A percentile compares a stretch with the other conserved stretches of the same genome.
Conservation (phyloP, 805 yeast species). For the Spathaspora passalidarum region DNA sequence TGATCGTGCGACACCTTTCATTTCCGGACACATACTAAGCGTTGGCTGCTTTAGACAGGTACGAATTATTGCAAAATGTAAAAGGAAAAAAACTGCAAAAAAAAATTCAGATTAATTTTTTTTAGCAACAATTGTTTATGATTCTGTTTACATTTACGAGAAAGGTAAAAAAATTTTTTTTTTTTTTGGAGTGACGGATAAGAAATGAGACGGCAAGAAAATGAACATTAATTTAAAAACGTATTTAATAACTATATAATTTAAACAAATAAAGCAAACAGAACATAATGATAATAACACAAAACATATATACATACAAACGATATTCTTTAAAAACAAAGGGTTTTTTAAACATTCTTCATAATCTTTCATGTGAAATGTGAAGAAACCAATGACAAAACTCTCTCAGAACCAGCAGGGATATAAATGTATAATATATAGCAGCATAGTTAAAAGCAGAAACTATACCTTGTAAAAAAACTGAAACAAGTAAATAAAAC, state of each 20-base stretch:
- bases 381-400: neutral
- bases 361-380: no score
- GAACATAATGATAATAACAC: neutral
- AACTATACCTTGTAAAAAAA: neutral
- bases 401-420: neutral
- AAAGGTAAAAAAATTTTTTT: neutral
- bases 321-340: neutral
- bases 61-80: slow-evolving; percentile 3
- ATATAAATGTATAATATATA: neutral
- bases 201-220: neutral
- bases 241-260: neutral
- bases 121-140: slow-evolving; percentile 3
- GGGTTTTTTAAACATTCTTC: neutral
- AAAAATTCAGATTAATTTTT: neutral
- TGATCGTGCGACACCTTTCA: neutral
- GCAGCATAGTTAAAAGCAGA: neutral
- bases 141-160: neutral
- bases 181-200: neutral
- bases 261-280: neutral
- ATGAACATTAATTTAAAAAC: neutral
- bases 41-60: neutral
- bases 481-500: neutral
- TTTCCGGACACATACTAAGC: slow-evolving; percentile 1
- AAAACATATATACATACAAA: neutral
- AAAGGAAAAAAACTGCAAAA: slow-evolving; percentile 2